These are phyloP conservation scores for Fusarium incarnatum DNA, from an alignment of 2,329 filamentous ascomycete genomes.

Conservation along the genomic window DNA sequence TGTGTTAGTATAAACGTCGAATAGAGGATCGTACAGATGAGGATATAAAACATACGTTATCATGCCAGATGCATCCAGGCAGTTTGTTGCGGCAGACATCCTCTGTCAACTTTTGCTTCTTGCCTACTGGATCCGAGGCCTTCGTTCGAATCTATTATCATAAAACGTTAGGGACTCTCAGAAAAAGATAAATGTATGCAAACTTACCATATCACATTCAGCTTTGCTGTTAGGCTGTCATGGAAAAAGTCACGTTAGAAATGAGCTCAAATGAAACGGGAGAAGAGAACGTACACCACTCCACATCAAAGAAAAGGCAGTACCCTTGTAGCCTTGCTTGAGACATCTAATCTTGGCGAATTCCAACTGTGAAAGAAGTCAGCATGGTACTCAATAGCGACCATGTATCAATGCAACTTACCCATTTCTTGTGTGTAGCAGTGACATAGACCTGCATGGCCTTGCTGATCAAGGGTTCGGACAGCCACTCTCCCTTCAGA, in stretches of 20 bases:
- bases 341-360: constrained; percentile 8
- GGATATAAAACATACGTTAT: not conserved
- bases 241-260: not conserved
- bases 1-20: not conserved
- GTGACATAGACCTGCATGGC: not conserved
- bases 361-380: not conserved
- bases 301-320: not conserved
- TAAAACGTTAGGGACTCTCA: not conserved
- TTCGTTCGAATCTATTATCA: not conserved
- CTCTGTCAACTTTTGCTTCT: not conserved
- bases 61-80: constrained; percentile 4
- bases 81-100: not conserved
- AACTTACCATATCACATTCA: not conserved
- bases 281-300: not conserved
- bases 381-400: not conserved
- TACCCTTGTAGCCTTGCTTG: not conserved
- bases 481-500: constrained; percentile 12
- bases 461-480: constrained; percentile 4
- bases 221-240: not conserved
- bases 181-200: not conserved
- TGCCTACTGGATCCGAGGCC: not conserved
- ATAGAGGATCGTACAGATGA: not conserved
- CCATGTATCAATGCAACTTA: not conserved
- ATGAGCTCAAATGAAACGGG: not conserved
- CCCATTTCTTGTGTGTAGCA: constrained; percentile 5